A percentile compares a stretch with the other conserved stretches of the same genome.
phyloP scores from a whole-genome alignment of 2,329 filamentous ascomycete species.

The Colletotrichum melonis region DNA sequence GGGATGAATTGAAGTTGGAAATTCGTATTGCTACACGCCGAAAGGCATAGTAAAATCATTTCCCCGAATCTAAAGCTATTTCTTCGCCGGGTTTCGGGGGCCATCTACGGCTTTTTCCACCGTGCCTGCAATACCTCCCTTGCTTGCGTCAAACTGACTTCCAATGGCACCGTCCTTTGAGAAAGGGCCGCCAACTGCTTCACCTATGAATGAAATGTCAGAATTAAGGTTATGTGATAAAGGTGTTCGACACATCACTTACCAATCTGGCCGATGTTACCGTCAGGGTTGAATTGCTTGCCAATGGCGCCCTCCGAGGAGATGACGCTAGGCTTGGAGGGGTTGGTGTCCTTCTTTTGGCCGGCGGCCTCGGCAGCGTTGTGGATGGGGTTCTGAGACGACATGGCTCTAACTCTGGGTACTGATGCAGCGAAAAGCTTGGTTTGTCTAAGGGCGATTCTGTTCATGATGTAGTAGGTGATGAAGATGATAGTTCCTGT shows the following conservation, averaged over 20 bases:
- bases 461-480: not conserved
- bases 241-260: not conserved
- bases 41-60: no score
- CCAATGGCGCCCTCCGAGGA: constrained; percentile 28
- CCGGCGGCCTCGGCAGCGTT: constrained; percentile 9
- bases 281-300: constrained; percentile 32
- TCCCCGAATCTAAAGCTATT: not conserved
- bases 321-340: constrained; percentile 27
- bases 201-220: not conserved
- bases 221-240: not conserved
- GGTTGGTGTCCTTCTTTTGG: constrained; percentile 25
- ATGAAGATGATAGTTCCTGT: accelerated
- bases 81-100: constrained; percentile 24
- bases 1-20: no score
- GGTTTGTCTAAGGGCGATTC: not conserved
- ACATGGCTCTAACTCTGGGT: constrained; percentile 4
- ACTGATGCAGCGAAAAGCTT: not conserved
- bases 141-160: constrained; percentile 27
- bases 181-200: constrained; percentile 23
- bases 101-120: constrained; percentile 28
- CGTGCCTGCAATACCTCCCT: constrained; percentile 21
- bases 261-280: constrained; percentile 31
- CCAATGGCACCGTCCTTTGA: constrained; percentile 29
- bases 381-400: constrained; percentile 21
- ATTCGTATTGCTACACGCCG: no score